Conservation (phyloP, 2,329 filamentous ascomycete genomes). For the Plectosphaerella cucumerina region DNA sequence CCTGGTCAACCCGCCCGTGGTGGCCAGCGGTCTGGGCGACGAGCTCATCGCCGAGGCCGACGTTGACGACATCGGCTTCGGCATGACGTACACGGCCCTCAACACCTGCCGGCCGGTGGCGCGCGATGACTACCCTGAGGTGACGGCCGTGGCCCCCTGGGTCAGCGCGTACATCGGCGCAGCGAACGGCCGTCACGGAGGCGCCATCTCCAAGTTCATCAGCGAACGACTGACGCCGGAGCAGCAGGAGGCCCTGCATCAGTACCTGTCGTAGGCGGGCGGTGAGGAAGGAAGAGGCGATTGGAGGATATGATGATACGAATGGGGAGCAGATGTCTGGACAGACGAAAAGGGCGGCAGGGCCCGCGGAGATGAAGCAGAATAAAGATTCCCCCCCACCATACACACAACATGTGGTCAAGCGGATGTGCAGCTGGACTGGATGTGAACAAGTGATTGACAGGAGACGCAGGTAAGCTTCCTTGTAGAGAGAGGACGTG, state of each 20-base stretch:
- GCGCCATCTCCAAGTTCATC: slow-evolving; percentile 68
- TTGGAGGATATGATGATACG: too few relatives aligned
- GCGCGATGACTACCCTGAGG: slow-evolving; percentile 81
- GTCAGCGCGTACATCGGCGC: slow-evolving; percentile 73
- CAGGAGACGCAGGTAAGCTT: too few relatives aligned
- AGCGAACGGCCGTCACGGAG: slow-evolving; percentile 69
- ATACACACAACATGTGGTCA: too few relatives aligned
- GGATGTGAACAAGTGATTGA: too few relatives aligned
- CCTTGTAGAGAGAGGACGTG: too few relatives aligned
- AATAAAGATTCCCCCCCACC: not conserved
- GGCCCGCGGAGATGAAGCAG: not conserved
- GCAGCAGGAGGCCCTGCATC: slow-evolving; percentile 47
- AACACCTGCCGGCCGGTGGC: slow-evolving; percentile 78
- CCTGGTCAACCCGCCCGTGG: slow-evolving; percentile 77
- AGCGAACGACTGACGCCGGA: slow-evolving; percentile 65
- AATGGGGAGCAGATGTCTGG: not conserved
- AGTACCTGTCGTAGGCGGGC: slow-evolving; percentile 40
- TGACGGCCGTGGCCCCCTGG: slow-evolving; percentile 80
- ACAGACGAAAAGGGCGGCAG: not conserved
- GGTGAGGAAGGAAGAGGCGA: not conserved
- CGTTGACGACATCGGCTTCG: slow-evolving; percentile 92
- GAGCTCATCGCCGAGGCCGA: slow-evolving; percentile 83
- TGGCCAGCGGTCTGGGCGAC: slow-evolving; percentile 61
- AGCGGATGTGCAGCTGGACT: too few relatives aligned
- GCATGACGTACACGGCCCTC: slow-evolving; percentile 87